Evolutionary conservation across 2,329 filamentous ascomycete species (phyloP).

Genomic region (Nannizziopsis arthrosporioides): DNA sequence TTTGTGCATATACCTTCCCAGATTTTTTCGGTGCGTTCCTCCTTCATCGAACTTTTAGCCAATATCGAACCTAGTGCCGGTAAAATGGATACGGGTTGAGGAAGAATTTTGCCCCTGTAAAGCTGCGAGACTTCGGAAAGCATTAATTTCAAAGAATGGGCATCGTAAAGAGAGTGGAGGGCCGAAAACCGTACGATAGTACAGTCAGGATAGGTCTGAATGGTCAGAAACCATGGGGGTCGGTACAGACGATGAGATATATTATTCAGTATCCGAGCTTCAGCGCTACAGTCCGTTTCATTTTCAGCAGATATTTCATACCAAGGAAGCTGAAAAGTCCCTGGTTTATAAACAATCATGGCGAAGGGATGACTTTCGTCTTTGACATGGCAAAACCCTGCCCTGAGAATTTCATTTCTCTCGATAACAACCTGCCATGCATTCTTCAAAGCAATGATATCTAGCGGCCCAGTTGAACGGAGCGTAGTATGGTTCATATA

Average conservation of each 20-base stretch:
- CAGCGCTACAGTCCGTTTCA: conserved; percentile 3
- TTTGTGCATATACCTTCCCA: conserved; percentile 50
- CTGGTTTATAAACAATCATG: conserved; percentile 54
- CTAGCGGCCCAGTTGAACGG: conserved; percentile 34
- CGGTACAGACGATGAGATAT: conserved; percentile 31
- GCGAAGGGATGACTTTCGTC: conserved; percentile 53
- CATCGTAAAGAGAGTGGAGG: conserved; percentile 81
- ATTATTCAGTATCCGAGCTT: background rate
- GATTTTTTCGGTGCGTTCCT: conserved; percentile 37
- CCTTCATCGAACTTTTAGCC: conserved; percentile 23
- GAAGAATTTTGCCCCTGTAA: conserved; percentile 25
- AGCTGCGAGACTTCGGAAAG: conserved; percentile 46
- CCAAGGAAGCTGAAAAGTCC: conserved; percentile 32
- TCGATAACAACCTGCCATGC: conserved; percentile 50
- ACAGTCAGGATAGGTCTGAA: conserved; percentile 30
- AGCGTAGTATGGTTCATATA: conserved; percentile 66
- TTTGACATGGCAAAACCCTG: conserved; percentile 56
- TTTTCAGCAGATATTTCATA: background rate
- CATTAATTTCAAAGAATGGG: conserved; percentile 56
- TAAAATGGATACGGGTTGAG: conserved; percentile 28
- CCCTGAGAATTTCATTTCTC: conserved; percentile 61
- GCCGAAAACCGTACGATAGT: conserved; percentile 42
- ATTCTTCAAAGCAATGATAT: conserved; percentile 33
- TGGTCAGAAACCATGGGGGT: conserved; percentile 52
- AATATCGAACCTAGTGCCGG: conserved; percentile 38